A percentile compares a stretch with the other conserved stretches of the same genome.
phyloP scores from a whole-genome alignment of 2,329 filamentous ascomycete genomes.

The Trichoderma cornu-damae region DNA sequence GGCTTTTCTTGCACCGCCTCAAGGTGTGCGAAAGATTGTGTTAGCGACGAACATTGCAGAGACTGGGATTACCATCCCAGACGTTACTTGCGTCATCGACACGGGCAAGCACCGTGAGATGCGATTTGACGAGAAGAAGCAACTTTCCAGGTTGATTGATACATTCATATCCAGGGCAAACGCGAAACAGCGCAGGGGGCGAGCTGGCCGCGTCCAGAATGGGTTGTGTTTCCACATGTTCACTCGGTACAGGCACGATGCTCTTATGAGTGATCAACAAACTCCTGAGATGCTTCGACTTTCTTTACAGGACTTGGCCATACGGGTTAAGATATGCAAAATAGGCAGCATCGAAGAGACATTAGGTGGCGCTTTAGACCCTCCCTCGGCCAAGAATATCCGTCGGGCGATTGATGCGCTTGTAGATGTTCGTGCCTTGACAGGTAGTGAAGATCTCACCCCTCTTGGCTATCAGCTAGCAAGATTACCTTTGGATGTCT shows the following conservation, averaged over 20 bases:
- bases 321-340: conserved; percentile 96
- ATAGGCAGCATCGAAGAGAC: conserved; percentile 90
- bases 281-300: conserved; percentile 94
- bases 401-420: conserved; percentile 87
- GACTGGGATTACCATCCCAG: conserved; percentile 96
- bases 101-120: conserved; percentile 97
- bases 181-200: conserved; percentile 87
- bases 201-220: conserved; percentile 91
- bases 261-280: conserved; percentile 81
- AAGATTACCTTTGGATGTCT: conserved; percentile 85
- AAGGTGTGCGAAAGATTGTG: conserved; percentile 83
- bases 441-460: conserved; percentile 74
- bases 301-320: conserved; percentile 88
- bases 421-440: conserved; percentile 87
- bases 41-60: conserved; percentile 97
- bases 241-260: conserved; percentile 82
- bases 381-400: conserved; percentile 87
- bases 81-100: conserved; percentile 95
- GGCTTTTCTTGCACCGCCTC: conserved; percentile 80
- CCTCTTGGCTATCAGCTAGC: conserved; percentile 81
- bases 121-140: conserved; percentile 89
- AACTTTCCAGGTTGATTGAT: conserved; percentile 85
- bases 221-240: conserved; percentile 96
- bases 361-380: conserved; percentile 79
- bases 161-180: conserved; percentile 95